phyloP scores from a whole-genome alignment of 2,329 filamentous ascomycete species.

The Tolypocladium endophyticum region DNA sequence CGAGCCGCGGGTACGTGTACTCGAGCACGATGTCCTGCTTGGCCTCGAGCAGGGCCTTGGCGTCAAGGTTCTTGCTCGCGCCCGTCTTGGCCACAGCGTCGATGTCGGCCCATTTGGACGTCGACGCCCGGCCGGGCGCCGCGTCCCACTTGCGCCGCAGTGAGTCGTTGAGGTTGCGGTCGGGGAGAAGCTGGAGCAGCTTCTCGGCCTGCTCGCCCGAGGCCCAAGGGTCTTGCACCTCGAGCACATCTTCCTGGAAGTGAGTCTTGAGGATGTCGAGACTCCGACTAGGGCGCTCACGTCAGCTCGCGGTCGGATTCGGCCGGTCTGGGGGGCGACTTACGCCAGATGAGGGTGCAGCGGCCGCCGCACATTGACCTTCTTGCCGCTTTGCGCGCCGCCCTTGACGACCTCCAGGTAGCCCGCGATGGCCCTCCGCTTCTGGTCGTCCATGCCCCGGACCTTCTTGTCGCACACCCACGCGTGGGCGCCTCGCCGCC shows the following conservation, averaged over 20 bases:
- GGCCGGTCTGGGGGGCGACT: constrained; percentile 13
- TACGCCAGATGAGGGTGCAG: constrained; percentile 80
- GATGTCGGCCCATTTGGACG: constrained; percentile 89
- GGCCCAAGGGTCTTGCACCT: constrained; percentile 78
- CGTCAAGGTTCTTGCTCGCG: constrained; percentile 60
- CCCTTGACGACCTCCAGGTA: constrained; percentile 89
- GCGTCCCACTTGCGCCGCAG: constrained; percentile 87
- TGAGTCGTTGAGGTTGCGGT: constrained; percentile 64
- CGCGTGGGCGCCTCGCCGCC: constrained; percentile 89
- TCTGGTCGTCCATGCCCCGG: constrained; percentile 73
- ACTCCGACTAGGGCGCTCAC: constrained; percentile 49
- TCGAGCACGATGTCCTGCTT: constrained; percentile 96
- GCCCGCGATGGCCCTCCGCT: constrained; percentile 72
- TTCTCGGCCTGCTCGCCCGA: constrained; percentile 60
- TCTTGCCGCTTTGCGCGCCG: constrained; percentile 75
- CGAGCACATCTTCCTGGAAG: constrained; percentile 74
- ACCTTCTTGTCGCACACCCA: constrained; percentile 94
- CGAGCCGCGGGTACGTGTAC: constrained; percentile 94
- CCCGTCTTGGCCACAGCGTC: constrained; percentile 73
- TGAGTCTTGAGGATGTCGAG: constrained; percentile 74
- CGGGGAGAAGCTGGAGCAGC: constrained; percentile 76
- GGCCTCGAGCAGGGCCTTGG: constrained; percentile 66
- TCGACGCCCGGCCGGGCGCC: constrained; percentile 63
- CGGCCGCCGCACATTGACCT: constrained; percentile 73
- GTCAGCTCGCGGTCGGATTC: constrained; percentile 8